A percentile compares a stretch with the other conserved stretches of the same genome.
Evolutionary conservation across 768 basidiomycete species (phyloP).

Genomic region (Suillus variegatus): DNA sequence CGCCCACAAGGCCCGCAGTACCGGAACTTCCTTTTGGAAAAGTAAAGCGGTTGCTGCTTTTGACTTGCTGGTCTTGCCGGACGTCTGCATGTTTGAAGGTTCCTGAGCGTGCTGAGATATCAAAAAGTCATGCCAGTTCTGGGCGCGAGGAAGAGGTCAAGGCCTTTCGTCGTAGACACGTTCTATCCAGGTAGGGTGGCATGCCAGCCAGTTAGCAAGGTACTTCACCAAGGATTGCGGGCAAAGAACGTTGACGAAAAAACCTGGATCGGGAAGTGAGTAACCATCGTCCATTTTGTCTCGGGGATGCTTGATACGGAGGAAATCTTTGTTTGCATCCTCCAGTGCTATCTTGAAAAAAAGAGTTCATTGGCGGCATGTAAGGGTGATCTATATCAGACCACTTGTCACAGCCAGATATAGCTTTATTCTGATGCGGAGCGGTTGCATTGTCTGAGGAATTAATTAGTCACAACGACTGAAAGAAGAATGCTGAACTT

Average conservation of each 20-base stretch:
- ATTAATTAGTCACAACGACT: background rate
- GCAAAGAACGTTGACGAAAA: no score
- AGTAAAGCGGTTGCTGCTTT: background rate
- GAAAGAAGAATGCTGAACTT: background rate
- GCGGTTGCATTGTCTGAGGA: background rate
- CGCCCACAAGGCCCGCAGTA: background rate
- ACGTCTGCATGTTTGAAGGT: background rate
- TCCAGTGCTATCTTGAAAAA: background rate
- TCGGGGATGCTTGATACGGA: no score
- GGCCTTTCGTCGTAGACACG: no score
- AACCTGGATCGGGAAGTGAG: no score
- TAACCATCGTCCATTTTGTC: no score
- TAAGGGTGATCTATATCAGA: background rate
- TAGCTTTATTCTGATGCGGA: background rate
- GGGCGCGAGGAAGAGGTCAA: no score
- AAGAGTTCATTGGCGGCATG: background rate
- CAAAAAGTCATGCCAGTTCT: no score
- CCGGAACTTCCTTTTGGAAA: background rate
- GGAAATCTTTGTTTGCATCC: background rate
- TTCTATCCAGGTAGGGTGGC: no score
- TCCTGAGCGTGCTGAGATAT: no score
- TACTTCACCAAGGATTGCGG: no score
- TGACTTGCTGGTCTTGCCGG: background rate
- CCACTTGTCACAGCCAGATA: slow-evolving; percentile 1
- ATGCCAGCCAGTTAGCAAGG: no score